Evolutionary conservation across 1,284 basidiomycete genomes (phyloP).

Genomic region (Puccinia hordei): DNA sequence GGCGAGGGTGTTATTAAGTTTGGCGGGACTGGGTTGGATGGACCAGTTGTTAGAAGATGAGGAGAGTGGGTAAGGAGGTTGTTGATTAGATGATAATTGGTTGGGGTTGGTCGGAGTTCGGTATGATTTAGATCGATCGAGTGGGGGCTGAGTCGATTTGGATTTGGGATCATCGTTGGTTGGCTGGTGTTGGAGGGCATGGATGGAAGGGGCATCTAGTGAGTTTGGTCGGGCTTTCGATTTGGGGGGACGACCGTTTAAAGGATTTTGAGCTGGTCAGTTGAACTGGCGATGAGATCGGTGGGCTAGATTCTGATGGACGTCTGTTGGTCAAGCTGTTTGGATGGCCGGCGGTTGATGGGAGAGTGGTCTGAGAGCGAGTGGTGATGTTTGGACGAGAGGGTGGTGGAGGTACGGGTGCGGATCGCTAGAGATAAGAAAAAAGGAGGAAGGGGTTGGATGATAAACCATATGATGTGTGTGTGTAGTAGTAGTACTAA

Average conservation of each 20-base stretch:
- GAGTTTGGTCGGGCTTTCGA: constrained; percentile 52
- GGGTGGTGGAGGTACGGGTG: constrained; percentile 53
- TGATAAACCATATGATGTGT: too few species aligned
- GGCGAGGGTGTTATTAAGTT: constrained; percentile 36
- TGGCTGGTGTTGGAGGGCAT: constrained; percentile 57
- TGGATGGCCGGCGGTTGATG: constrained; percentile 23
- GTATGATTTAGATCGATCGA: constrained; percentile 53
- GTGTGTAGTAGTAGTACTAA: too few species aligned
- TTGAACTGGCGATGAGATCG: constrained; percentile 15
- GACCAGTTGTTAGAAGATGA: constrained; percentile 58
- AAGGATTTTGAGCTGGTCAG: constrained; percentile 48
- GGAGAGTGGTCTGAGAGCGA: constrained; percentile 7
- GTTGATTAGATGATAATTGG: constrained; percentile 53
- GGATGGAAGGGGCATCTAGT: constrained; percentile 55
- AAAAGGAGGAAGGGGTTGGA: too few species aligned
- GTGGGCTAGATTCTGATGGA: background rate
- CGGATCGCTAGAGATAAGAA: constrained; percentile 50
- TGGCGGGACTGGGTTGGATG: constrained; percentile 36
- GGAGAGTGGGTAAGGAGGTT: constrained; percentile 51
- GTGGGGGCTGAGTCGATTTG: constrained; percentile 18
- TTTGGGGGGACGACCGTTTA: constrained; percentile 43
- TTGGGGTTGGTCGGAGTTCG: constrained; percentile 52
- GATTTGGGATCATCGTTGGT: constrained; percentile 1
- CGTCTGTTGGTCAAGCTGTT: background rate
- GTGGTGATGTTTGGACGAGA: background rate